These are phyloP conservation scores for Escovopsis weberi DNA, from an alignment of 2,329 filamentous ascomycete genomes.

Conservation along the genomic window DNA sequence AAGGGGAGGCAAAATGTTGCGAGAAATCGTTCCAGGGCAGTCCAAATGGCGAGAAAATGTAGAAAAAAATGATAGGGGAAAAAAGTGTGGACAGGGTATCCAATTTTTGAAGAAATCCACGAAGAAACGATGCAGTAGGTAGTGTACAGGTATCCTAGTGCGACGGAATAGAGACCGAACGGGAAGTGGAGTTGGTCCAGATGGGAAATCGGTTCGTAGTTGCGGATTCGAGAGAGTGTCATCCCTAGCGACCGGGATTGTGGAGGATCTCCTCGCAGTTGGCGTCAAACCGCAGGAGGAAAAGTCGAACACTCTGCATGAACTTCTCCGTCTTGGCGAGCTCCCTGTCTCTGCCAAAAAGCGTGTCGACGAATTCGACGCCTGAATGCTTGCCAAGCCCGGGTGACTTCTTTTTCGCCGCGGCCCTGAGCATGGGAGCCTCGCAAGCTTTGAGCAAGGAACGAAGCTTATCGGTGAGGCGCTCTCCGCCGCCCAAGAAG, in stretches of 20 bases:
- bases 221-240: neutral
- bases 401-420: conserved; percentile 55
- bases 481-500: conserved; percentile 79
- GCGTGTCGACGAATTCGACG: conserved; percentile 87
- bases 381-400: conserved; percentile 80
- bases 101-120: conserved; percentile 5
- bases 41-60: neutral
- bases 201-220: too few species aligned
- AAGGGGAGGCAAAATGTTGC: conserved; percentile 1
- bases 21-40: too few species aligned
- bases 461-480: conserved; percentile 73
- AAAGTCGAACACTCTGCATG: conserved; percentile 77
- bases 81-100: conserved; percentile 6
- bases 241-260: conserved; percentile 40
- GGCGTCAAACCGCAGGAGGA: conserved; percentile 88
- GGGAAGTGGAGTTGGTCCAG: too few species aligned
- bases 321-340: conserved; percentile 81
- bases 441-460: conserved; percentile 83
- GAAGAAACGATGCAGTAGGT: conserved; percentile 4
- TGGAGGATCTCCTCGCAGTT: conserved; percentile 84
- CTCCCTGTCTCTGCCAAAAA: conserved; percentile 85
- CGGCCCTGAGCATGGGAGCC: conserved; percentile 84
- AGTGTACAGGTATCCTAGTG: conserved; percentile 5
- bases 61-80: conserved; percentile 4
- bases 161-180: too few species aligned